Percentiles rank a stretch among this genome's conserved stretches.
Conservation (phyloP, 768 basidiomycete genomes). For the Galerina sulciceps region DNA sequence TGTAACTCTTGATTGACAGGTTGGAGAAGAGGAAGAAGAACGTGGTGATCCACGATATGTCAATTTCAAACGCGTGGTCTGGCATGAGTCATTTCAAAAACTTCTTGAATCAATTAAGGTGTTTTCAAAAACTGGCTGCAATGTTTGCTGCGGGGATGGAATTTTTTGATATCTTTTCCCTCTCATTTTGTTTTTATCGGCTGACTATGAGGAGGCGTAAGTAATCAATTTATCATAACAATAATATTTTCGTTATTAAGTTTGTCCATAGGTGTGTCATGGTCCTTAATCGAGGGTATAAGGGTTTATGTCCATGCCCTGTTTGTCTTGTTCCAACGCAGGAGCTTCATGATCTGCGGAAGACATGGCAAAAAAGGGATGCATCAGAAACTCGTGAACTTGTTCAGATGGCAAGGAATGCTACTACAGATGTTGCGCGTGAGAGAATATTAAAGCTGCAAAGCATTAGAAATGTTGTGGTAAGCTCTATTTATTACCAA, state of each 20-base stretch:
- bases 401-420: no score
- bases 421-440: no score
- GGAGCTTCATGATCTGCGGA: constrained; percentile 5
- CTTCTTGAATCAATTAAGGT: constrained; percentile 30
- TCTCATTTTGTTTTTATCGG: constrained; percentile 39
- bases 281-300: constrained; percentile 32
- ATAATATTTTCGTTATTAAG: background rate
- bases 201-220: constrained; percentile 53
- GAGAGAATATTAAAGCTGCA: no score
- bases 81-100: constrained; percentile 39
- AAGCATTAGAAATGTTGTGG: no score
- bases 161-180: constrained; percentile 34
- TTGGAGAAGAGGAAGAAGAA: constrained; percentile 31
- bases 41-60: constrained; percentile 32
- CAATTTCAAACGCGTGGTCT: constrained; percentile 38
- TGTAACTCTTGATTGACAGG: constrained; percentile 20
- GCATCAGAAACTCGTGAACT: background rate
- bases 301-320: constrained; percentile 35
- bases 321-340: constrained; percentile 34
- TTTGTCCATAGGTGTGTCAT: constrained; percentile 34
- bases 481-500: no score
- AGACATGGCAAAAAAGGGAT: no score
- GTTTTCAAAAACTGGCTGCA: constrained; percentile 12
- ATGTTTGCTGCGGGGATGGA: constrained; percentile 17
- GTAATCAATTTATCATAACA: constrained; percentile 11